Base-by-base conservation (phyloP, 2,329 filamentous ascomycete genomes). In the Sporothrix humicola region DNA sequence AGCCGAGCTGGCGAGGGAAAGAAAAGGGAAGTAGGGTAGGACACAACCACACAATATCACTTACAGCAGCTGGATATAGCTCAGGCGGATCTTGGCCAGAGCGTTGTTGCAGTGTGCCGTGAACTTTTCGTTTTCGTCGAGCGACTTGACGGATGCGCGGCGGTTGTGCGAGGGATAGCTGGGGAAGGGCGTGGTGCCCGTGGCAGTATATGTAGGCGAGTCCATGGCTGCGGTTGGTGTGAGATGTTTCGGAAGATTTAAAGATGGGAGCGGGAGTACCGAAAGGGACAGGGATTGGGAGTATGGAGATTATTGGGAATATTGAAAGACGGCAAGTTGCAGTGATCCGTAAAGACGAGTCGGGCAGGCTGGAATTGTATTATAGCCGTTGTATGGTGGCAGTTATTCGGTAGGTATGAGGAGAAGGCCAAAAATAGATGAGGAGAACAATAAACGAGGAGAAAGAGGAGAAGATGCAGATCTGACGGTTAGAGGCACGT, bases 51-150 rank as follows among this genome's bases (percentile, higher is more conserved):
- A 7, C 13, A 5, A 17, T 2, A 42, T 9, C 9, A 50, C 75
- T n/a, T 69, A 75, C 76, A 76, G 76, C 13, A 76, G 75, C 58
- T 72, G 74, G n/a, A 76, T 78, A 42, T 85, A 81, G 42, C 84
- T 85, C 74, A 87, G 83, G 75, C 85, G 84, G 74, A 87, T 80
- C 70, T 84, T 83, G 73, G 83, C 81, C 50, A 87, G 78, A 52
- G 83, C 80, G 50, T 80, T 77, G 75, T 84, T 82, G 56, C 86
- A 77, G 63, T 81, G 79, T 65, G 85, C 82, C 58, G 83, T 80
- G 54, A 82, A 80, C 80, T 82, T 83, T 63, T 74, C 78, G 76
- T 54, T 71, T 20, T 74, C 71, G 71, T 76, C 74, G 23, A 76
- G 73, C 26, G 75, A 76, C 50, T 73, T 73, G 52, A 65, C 65